These are phyloP conservation scores for Meira miltonrushii DNA, from an alignment of 1,284 basidiomycete species.

Conservation along the genomic window DNA sequence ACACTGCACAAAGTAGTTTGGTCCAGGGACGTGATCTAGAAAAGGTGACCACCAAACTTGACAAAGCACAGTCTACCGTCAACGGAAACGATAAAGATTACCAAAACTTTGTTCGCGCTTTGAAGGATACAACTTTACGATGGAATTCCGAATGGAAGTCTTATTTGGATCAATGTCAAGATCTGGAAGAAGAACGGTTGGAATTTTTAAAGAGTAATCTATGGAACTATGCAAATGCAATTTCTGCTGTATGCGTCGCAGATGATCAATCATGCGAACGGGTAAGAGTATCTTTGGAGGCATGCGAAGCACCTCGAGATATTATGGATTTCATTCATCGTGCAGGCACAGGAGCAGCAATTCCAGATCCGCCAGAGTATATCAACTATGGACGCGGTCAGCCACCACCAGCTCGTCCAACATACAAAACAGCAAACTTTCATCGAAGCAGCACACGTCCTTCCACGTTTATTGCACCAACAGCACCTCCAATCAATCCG, in stretches of 20 bases:
- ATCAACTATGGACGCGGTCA: conserved; percentile 50
- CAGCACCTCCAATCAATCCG: neutral
- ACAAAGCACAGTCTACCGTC: conserved; percentile 82
- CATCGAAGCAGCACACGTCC: conserved; percentile 39
- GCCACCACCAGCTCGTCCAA: conserved; percentile 34
- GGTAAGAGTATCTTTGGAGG: conserved; percentile 46
- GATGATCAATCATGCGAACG: conserved; percentile 68
- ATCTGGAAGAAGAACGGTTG: conserved; percentile 87
- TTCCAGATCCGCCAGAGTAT: conserved; percentile 50
- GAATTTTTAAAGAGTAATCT: conserved; percentile 91
- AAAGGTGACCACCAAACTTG: conserved; percentile 78
- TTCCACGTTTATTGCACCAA: conserved; percentile 16
- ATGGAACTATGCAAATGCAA: conserved; percentile 92
- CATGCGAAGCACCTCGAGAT: conserved; percentile 42
- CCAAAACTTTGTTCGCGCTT: conserved; percentile 72
- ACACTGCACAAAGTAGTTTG: conserved; percentile 84
- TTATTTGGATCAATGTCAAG: conserved; percentile 68
- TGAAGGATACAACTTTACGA: conserved; percentile 73
- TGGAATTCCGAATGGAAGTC: conserved; percentile 92
- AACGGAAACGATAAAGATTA: conserved; percentile 77
- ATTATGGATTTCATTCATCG: conserved; percentile 45
- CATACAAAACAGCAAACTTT: conserved; percentile 40
- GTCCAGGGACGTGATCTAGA: conserved; percentile 92
- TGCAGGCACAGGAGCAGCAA: conserved; percentile 44
- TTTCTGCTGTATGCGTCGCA: conserved; percentile 88